Conservation (phyloP, 2,329 filamentous ascomycete species). For the Metarhizium sp. region DNA sequence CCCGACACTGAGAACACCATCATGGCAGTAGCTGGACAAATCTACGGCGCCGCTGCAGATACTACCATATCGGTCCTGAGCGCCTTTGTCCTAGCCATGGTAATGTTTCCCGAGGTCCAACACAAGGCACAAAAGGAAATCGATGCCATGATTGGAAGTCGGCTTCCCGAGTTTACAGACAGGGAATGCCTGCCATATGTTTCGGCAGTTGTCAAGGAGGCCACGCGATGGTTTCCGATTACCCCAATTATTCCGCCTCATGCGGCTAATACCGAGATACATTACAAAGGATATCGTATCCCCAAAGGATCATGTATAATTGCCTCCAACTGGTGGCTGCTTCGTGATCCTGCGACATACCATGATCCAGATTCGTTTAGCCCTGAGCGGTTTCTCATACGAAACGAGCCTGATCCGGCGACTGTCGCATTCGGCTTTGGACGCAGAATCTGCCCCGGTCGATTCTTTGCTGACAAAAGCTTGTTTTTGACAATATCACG, state of each 20-base stretch:
- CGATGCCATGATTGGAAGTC: slow-evolving; percentile 31
- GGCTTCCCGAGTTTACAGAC: slow-evolving; percentile 33
- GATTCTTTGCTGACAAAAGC: slow-evolving; percentile 19
- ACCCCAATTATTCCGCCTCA: slow-evolving; percentile 27
- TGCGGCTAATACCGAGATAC: slow-evolving; percentile 20
- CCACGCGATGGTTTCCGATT: slow-evolving; percentile 20
- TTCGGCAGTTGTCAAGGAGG: slow-evolving; percentile 19
- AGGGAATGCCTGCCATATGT: slow-evolving; percentile 33
- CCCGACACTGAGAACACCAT: background rate
- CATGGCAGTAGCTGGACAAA: background rate
- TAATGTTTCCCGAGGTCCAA: slow-evolving; percentile 30
- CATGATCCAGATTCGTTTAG: slow-evolving; percentile 26
- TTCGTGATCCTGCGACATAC: slow-evolving; percentile 62
- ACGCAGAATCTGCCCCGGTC: slow-evolving; percentile 24
- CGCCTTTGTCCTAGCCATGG: slow-evolving; percentile 36
- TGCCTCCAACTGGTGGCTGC: slow-evolving; percentile 22
- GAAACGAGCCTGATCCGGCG: slow-evolving; percentile 18
- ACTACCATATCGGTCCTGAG: background rate
- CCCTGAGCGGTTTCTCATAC: slow-evolving; percentile 21
- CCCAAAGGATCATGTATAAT: slow-evolving; percentile 17
- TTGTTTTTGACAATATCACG: slow-evolving; percentile 27
- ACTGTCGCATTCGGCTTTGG: slow-evolving; percentile 24
- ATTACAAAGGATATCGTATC: slow-evolving; percentile 14
- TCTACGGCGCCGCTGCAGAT: slow-evolving; percentile 8
- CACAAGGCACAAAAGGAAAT: slow-evolving; percentile 29